Conservation (phyloP, 2,329 filamentous ascomycete species). For the Curvularia verruculosa region DNA sequence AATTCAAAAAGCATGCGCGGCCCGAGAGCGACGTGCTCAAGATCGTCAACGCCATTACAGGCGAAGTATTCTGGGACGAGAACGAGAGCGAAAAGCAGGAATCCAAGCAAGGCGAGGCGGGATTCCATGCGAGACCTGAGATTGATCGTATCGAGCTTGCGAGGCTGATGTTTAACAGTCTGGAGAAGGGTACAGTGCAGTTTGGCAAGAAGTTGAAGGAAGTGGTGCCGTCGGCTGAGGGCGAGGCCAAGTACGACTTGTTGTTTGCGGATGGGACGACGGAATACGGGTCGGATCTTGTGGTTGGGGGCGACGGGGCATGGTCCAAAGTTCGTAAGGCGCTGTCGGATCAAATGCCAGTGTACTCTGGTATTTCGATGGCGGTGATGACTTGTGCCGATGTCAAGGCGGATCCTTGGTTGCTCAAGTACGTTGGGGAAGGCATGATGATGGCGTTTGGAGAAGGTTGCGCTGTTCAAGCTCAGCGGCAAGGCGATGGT, state of each 20-base stretch:
- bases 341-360: slow-evolving; percentile 48
- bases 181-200: slow-evolving; percentile 49
- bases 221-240: slow-evolving; percentile 32
- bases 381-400: slow-evolving; percentile 54
- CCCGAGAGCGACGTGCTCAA: slow-evolving; percentile 60
- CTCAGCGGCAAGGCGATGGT: slow-evolving; percentile 59
- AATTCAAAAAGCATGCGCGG: slow-evolving; percentile 59
- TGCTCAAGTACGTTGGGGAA: slow-evolving; percentile 55
- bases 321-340: slow-evolving; percentile 50
- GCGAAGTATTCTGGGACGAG: slow-evolving; percentile 41
- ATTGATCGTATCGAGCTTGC: slow-evolving; percentile 56
- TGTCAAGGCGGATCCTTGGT: slow-evolving; percentile 51
- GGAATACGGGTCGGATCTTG: slow-evolving; percentile 50
- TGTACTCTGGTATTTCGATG: slow-evolving; percentile 55
- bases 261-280: slow-evolving; percentile 40
- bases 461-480: slow-evolving; percentile 49
- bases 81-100: slow-evolving; percentile 47
- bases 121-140: slow-evolving; percentile 47
- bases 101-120: slow-evolving; percentile 36
- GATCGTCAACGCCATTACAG: slow-evolving; percentile 50
- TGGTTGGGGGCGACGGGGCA: slow-evolving; percentile 58
- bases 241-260: slow-evolving; percentile 27
- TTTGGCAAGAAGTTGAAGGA: slow-evolving; percentile 44
- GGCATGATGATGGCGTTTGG: slow-evolving; percentile 42
- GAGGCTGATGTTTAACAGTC: slow-evolving; percentile 52